Conservation (phyloP, 352 stramenopile genomes). For the Globisporangium takayamanum region DNA sequence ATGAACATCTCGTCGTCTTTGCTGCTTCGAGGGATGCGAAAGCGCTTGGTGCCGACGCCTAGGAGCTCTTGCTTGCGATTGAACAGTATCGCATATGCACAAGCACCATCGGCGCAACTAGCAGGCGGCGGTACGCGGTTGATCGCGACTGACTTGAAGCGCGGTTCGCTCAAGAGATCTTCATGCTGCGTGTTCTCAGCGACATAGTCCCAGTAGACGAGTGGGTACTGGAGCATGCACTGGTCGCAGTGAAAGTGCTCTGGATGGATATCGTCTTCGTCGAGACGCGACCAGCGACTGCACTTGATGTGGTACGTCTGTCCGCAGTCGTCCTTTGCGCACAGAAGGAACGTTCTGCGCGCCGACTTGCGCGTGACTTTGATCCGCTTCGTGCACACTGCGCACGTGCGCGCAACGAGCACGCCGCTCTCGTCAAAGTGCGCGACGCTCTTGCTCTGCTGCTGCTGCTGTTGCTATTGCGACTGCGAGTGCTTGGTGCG, state of each 20-base stretch:
- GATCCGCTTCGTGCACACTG: slow-evolving; percentile 44
- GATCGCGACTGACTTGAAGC: slow-evolving; percentile 39
- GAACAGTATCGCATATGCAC: slow-evolving; percentile 28
- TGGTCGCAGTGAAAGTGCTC: slow-evolving; percentile 43
- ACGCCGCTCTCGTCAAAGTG: slow-evolving; percentile 56
- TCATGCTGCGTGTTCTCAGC: slow-evolving; percentile 28
- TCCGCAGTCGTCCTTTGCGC: slow-evolving; percentile 37
- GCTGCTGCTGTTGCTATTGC: neutral
- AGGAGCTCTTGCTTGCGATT: slow-evolving; percentile 32
- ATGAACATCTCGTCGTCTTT: slow-evolving; percentile 49
- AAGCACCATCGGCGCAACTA: neutral
- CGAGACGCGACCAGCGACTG: slow-evolving; percentile 51
- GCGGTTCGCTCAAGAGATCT: slow-evolving; percentile 35
- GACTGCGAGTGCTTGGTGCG: neutral
- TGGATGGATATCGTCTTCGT: slow-evolving; percentile 16
- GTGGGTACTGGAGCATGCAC: slow-evolving; percentile 24
- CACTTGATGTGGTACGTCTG: slow-evolving; percentile 62
- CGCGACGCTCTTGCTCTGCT: slow-evolving; percentile 27
- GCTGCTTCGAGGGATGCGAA: slow-evolving; percentile 34
- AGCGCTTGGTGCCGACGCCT: slow-evolving; percentile 40
- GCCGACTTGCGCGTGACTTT: slow-evolving; percentile 21
- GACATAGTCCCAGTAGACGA: slow-evolving; percentile 70
- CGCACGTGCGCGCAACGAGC: slow-evolving; percentile 42
- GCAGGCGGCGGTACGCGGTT: slow-evolving; percentile 6
- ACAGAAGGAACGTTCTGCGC: slow-evolving; percentile 28